phyloP scores from a whole-genome alignment of 495 filamentous ascomycete genomes.

The Penicillium robsamsonii region DNA sequence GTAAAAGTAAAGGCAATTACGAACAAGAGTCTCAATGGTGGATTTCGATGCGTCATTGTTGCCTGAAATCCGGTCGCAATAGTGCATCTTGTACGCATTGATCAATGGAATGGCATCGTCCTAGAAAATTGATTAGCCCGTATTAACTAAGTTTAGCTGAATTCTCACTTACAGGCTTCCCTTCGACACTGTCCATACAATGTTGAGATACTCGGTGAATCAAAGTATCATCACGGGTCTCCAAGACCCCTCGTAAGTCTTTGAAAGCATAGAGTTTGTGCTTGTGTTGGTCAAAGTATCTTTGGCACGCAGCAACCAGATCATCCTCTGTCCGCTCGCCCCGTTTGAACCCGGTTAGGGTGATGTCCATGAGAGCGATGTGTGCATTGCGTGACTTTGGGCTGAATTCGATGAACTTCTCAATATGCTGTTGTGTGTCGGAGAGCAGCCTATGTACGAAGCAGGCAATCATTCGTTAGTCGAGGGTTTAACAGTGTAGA shows the following conservation, averaged over 20 bases:
- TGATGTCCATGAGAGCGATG: slow-evolving; percentile 40
- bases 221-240: slow-evolving; percentile 35
- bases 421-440: slow-evolving; percentile 32
- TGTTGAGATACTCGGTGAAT: slow-evolving; percentile 24
- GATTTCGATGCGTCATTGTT: slow-evolving; percentile 32
- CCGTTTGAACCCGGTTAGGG: slow-evolving; percentile 23
- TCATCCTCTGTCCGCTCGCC: slow-evolving; percentile 35
- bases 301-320: slow-evolving; percentile 41
- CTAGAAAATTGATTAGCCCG: slow-evolving; percentile 11
- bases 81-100: slow-evolving; percentile 58
- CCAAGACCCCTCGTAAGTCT: slow-evolving; percentile 49
- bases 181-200: slow-evolving; percentile 21
- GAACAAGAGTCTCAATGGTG: slow-evolving; percentile 44
- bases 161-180: slow-evolving; percentile 33
- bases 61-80: slow-evolving; percentile 49
- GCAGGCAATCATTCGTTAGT: neutral
- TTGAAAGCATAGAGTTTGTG: slow-evolving; percentile 54
- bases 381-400: slow-evolving; percentile 50
- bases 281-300: slow-evolving; percentile 50
- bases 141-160: neutral
- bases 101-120: slow-evolving; percentile 40
- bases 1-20: slow-evolving; percentile 49
- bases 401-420: slow-evolving; percentile 34
- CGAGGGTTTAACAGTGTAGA: neutral
- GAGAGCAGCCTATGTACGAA: slow-evolving; percentile 28